These are phyloP conservation scores for Dactylellina leptospora DNA, from an alignment of 2,329 filamentous ascomycete species.

Conservation along the genomic window DNA sequence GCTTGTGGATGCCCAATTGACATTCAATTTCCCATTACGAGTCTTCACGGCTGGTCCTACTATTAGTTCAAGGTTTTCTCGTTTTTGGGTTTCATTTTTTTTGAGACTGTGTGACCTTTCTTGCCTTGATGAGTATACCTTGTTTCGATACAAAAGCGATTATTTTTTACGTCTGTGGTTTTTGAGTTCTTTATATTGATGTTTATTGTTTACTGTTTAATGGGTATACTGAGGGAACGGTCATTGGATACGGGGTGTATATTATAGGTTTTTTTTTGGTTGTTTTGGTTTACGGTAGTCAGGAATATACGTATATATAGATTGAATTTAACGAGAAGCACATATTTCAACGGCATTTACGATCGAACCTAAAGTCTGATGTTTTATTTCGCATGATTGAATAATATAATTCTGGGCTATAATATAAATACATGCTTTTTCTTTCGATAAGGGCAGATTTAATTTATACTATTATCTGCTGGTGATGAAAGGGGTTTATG, in stretches of 20 bases:
- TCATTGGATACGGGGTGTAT: neutral
- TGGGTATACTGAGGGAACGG: neutral
- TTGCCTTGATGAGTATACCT: neutral
- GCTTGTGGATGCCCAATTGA: no score
- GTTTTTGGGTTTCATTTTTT: constrained; percentile 1
- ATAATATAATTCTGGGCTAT: no score
- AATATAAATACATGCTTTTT: no score
- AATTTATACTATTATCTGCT: no score
- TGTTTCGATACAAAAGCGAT: constrained; percentile 2
- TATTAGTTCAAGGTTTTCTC: neutral
- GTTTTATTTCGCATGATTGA: no score
- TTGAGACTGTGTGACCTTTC: neutral
- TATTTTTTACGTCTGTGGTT: neutral
- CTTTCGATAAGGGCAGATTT: no score
- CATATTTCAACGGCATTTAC: no score
- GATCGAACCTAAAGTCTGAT: no score
- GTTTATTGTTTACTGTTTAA: constrained; percentile 1
- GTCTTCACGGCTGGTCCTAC: neutral
- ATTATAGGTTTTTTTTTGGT: neutral
- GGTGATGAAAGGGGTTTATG: no score
- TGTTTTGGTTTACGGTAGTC: neutral
- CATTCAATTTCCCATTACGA: no score
- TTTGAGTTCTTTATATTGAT: neutral
- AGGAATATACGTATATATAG: no score
- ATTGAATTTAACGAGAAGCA: no score